Conservation (phyloP, 2,329 filamentous ascomycete species). For the Fragosphaeria purpurea region DNA sequence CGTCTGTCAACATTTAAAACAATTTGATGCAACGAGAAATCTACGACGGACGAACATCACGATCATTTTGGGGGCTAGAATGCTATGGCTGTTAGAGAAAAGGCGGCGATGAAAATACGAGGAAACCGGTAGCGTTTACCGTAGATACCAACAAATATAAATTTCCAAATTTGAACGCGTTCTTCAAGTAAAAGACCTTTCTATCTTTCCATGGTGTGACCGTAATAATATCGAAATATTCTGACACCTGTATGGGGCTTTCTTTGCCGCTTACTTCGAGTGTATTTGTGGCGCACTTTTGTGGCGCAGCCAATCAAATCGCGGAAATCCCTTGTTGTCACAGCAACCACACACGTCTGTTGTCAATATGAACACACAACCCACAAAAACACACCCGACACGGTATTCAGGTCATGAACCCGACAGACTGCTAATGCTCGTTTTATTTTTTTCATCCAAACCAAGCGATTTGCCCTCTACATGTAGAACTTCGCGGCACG, state of each 20-base stretch:
- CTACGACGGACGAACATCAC: neutral
- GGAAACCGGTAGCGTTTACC: slow-evolving; percentile 1
- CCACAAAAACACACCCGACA: slow-evolving; percentile 1
- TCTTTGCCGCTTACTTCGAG: no score
- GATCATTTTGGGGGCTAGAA: no score
- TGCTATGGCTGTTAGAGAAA: no score
- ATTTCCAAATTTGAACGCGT: neutral
- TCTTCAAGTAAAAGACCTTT: no score
- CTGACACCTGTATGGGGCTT: no score
- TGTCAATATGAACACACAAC: slow-evolving; percentile 11
- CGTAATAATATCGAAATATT: no score
- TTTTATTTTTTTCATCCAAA: neutral
- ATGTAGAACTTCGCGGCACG: neutral
- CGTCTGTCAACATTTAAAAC: slow-evolving; percentile 70
- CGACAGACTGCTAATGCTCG: neutral
- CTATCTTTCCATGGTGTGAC: no score
- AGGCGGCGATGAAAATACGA: neutral
- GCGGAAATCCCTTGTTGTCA: slow-evolving; percentile 6
- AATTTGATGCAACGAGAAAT: neutral
- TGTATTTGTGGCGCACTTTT: neutral
- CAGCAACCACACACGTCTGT: slow-evolving; percentile 9
- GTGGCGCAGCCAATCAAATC: no score
- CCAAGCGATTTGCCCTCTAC: neutral
- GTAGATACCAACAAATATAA: slow-evolving; percentile 8
- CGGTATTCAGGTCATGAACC: neutral